Evolutionary conservation across 805 yeast genomes (phyloP), one percentile per base, ranked within the genome.

Genomic region (Barnettozyma botsteinii): DNA sequence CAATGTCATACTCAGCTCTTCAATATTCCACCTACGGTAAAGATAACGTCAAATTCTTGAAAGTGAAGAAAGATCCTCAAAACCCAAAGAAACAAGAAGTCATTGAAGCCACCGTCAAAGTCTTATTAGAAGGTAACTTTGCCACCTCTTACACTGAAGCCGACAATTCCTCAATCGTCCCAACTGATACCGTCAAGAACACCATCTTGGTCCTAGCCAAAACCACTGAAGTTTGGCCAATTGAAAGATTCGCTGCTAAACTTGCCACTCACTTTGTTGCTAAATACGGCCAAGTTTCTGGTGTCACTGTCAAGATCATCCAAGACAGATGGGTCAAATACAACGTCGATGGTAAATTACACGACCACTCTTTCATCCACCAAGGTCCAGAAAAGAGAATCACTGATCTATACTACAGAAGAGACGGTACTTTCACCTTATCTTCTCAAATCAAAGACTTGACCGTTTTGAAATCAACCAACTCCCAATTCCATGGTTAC

Each of bases 111-210:
- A 82, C 87, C 42, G 94, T 85, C 41, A 71, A 73, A 48, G 81
- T 81, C 21, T 68, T 89, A 37, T 71, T 89, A 43, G 79, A 74
- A 51, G 97, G 97, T 47, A 75, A 72, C 41, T 80, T 89, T 55
- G 96, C 84, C 47, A 64, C 67, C 23, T 79, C 95, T 4, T 89
- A 85, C 70, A 89, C 96, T 37, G 56, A 81, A 43, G 96, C 96
- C 28, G 94, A 89, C 65, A 89, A 89, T 67, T 59, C 84, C 3
- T 75, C 84, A n/a, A 79, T 89, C 55, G 94, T 89, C 36, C 96
- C 97, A 43, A 89, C 97, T 8, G 96, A 88, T 63, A 86, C 96
- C 1, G 88, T 87, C 41, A 88, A 88, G 65, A 88, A 88, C 71
- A 88, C 96, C 37, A 77, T 85, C 48, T 71, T 84, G 58, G 72